A percentile compares a stretch with the other conserved stretches of the same genome.
phyloP scores from a whole-genome alignment of 2,329 filamentous ascomycete genomes.

The Pseudogymnoascus sp. region DNA sequence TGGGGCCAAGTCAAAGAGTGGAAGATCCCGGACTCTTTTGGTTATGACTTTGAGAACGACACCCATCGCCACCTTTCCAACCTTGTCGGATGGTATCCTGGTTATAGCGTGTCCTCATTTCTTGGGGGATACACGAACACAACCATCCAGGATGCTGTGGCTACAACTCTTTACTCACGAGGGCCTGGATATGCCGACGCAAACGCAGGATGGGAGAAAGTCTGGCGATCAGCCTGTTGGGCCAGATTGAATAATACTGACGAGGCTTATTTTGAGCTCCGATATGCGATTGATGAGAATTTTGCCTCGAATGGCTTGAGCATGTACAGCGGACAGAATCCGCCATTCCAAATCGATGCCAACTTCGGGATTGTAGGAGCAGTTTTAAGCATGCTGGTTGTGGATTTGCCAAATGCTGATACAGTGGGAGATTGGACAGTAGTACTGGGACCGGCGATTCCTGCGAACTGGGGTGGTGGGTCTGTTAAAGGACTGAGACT shows the following conservation, averaged over 20 bases:
- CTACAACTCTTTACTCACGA: conserved; percentile 37
- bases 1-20: conserved; percentile 42
- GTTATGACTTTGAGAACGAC: conserved; percentile 33
- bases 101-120: conserved; percentile 39
- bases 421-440: conserved; percentile 24
- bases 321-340: conserved; percentile 39
- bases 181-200: conserved; percentile 41
- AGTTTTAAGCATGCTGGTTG: conserved; percentile 42
- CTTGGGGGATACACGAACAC: conserved; percentile 34
- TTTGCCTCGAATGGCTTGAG: conserved; percentile 42
- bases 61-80: conserved; percentile 47
- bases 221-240: conserved; percentile 50
- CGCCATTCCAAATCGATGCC: conserved; percentile 51
- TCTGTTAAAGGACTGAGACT: conserved; percentile 37
- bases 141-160: conserved; percentile 37
- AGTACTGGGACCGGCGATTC: conserved; percentile 41
- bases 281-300: conserved; percentile 41
- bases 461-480: conserved; percentile 35
- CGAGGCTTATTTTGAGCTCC: conserved; percentile 39
- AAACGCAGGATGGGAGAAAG: conserved; percentile 50
- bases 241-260: conserved; percentile 44
- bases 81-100: conserved; percentile 48
- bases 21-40: conserved; percentile 32
- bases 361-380: conserved; percentile 46
- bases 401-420: conserved; percentile 35